Base-by-base conservation (phyloP, 2,329 filamentous ascomycete species). In the Diatrype stigma region DNA sequence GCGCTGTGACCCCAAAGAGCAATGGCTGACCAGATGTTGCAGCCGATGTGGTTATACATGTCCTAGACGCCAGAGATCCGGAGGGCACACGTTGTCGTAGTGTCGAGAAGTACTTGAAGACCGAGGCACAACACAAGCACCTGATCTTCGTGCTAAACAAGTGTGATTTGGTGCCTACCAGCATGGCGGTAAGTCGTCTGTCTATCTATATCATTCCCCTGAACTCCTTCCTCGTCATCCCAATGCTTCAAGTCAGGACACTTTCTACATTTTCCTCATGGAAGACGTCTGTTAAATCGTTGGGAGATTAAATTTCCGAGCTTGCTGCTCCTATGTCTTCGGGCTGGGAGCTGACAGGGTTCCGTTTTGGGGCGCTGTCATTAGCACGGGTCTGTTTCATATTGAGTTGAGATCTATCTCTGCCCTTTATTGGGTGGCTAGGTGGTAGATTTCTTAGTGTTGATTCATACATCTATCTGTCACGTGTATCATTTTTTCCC, bases 261-360 rank as follows among this genome's bases (percentile, higher is more conserved):
- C 82, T 85, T 79, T 66, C 76, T 74, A 83, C 80, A 75, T 74
- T 71, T 68, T 73, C 78, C 71, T 79, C 70, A 85, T 94, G 89
- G 87, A 86, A 85, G 83, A 78, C 73, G 81, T 90, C 92, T 95
- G 94, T 99, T 99, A 99, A 89, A 90, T 87, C 87, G 84, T 90
- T 96, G 94, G 94, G 86, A 97, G 83, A 99, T 85, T 71, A 78
- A 96, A 68, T 66, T 70, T 78, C 79, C 78, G 77, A 75, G 79
- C 85, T 87, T 86, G 83, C 79, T 78, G 76, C 78, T 76, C 71
- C 75, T 74, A 71, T 76, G 78, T 79, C 73, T 81, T 82, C 76
- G 82, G 82, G 79, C 74, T 70, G 72, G 72, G 78, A 82, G 79
- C 81, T 85, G 88, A 87, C 56, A 76, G 77, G 79, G 77, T 81